Base-by-base conservation (phyloP, 768 basidiomycete species). In the Kwoniella heveanensis region DNA sequence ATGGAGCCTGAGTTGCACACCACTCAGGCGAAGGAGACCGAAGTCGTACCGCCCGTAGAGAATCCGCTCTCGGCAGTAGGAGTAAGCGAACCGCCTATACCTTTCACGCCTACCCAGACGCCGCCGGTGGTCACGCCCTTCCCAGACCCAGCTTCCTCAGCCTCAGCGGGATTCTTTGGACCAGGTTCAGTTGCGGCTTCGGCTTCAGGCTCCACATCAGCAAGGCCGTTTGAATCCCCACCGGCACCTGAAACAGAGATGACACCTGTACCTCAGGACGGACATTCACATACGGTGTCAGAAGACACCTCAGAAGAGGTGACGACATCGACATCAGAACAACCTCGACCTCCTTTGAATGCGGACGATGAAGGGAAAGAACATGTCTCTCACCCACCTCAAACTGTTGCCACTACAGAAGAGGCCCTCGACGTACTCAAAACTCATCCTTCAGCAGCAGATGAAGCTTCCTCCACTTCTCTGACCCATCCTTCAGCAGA, bases 231-330 rank as follows among this genome's bases (percentile, higher is more conserved):
- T 6, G 60, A 57, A 54, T 58, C 56, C 6, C 60, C 61, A 1
- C 60, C 60, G 15, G 65, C 61, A 17, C 66, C 66, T 22, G 66
- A 67, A 27, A 58, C 61, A 25, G 66, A 67, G 19, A 67, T 67
- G 66, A 59, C 56, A 22, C 61, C 66, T 13, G 65, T 48, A 17
- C 49, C 56, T 48, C 21, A 44, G 24, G 65, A 60, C 12, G 46
- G 39, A 44, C 22, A 59, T 50, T 55, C 50, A 21, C 49, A 30
- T 27, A 22, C 25, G 24, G 9, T 15, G 22, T 9, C 22, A 26
- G 37, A 37, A 25, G 53, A 29, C 39, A 17, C 17, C 15, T 4
- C 17, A 17, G 5, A 36, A 27, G 27, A 24, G 46, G 48, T 29
- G 49, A 22, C 21, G 32, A 29, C 8, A 29, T 29, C n/a, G 52